Percentiles rank a stretch among this genome's conserved stretches.
phyloP scores from a whole-genome alignment of 495 filamentous ascomycete genomes.

The Astrocystis sublimbata region DNA sequence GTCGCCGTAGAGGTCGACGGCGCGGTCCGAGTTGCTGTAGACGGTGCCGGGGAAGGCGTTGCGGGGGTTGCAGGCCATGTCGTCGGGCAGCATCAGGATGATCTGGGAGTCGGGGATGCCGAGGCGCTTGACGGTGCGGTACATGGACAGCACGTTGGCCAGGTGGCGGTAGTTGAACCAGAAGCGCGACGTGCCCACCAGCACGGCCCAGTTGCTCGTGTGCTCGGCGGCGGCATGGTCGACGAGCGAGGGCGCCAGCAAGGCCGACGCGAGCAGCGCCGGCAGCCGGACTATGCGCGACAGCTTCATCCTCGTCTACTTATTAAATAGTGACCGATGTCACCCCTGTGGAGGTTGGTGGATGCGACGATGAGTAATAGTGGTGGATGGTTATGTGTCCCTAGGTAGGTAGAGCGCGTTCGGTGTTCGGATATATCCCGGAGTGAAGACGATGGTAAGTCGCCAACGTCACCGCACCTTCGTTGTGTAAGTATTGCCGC shows the following conservation, averaged over 20 bases:
- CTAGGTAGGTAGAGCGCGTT: background rate
- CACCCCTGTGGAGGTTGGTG: too few species aligned
- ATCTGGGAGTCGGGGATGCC: slow-evolving; percentile 99
- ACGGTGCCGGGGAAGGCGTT: slow-evolving; percentile 97
- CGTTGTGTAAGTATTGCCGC: too few species aligned
- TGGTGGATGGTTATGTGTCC: too few species aligned
- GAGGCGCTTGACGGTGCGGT: slow-evolving; percentile 96
- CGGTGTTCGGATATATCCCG: background rate
- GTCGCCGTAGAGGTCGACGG: slow-evolving; percentile 93
- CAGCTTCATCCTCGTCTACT: slow-evolving; percentile 46
- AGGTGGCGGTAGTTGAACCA: slow-evolving; percentile 99
- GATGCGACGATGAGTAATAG: too few species aligned
- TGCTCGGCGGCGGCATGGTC: slow-evolving; percentile 65
- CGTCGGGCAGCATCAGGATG: slow-evolving; percentile 98
- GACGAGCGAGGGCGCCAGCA: slow-evolving; percentile 47
- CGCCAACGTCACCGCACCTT: too few species aligned
- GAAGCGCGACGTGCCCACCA: slow-evolving; percentile 97
- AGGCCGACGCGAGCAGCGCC: slow-evolving; percentile 43
- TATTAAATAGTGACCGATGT: too few species aligned
- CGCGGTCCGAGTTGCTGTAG: slow-evolving; percentile 96
- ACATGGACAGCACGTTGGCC: slow-evolving; percentile 95
- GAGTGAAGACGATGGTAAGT: too few species aligned
- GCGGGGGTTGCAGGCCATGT: slow-evolving; percentile 98
- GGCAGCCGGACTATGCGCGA: slow-evolving; percentile 39
- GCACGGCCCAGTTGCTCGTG: slow-evolving; percentile 97